Evolutionary conservation across 2,329 filamentous ascomycete genomes (phyloP).

Genomic region (Decorospora gaudefroyi): DNA sequence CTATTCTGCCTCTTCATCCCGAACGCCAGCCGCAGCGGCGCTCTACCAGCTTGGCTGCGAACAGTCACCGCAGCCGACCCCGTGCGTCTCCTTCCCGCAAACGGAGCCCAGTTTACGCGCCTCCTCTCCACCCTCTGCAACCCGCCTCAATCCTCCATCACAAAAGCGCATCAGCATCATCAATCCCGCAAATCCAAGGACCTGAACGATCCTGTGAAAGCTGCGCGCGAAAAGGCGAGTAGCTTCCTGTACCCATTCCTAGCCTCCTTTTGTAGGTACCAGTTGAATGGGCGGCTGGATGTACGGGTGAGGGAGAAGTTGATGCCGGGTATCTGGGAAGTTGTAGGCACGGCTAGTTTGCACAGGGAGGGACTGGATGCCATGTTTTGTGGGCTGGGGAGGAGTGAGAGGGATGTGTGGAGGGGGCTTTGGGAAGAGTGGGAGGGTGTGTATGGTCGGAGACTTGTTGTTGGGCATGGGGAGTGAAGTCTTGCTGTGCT

Average conservation of each 20-base stretch:
- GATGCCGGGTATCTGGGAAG: conserved; percentile 59
- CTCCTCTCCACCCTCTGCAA: conserved; percentile 65
- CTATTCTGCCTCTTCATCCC: conserved; percentile 61
- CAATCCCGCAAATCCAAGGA: conserved; percentile 35
- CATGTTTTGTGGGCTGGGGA: conserved; percentile 47
- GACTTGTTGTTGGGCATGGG: conserved; percentile 12
- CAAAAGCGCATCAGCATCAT: conserved; percentile 46
- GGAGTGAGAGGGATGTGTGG: conserved; percentile 45
- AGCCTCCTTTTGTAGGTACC: conserved; percentile 60
- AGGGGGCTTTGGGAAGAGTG: conserved; percentile 46
- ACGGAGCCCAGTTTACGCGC: conserved; percentile 58
- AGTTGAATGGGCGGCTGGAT: conserved; percentile 55
- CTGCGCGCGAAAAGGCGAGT: conserved; percentile 61
- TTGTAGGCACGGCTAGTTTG: conserved; percentile 39
- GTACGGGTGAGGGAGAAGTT: conserved; percentile 60
- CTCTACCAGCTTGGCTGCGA: conserved; percentile 43
- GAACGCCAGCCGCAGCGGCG: conserved; percentile 37
- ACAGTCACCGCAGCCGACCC: conserved; percentile 13
- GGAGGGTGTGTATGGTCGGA: conserved; percentile 35
- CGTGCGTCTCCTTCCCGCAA: conserved; percentile 45
- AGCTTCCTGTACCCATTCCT: conserved; percentile 63
- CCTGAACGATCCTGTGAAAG: conserved; percentile 64
- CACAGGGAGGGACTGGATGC: conserved; percentile 39
- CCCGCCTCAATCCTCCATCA: conserved; percentile 62
- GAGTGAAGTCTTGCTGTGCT: neutral